A percentile compares a stretch with the other conserved stretches of the same genome.
Conservation (phyloP, 139 green algal genomes). For the Nannochloris sp. region DNA sequence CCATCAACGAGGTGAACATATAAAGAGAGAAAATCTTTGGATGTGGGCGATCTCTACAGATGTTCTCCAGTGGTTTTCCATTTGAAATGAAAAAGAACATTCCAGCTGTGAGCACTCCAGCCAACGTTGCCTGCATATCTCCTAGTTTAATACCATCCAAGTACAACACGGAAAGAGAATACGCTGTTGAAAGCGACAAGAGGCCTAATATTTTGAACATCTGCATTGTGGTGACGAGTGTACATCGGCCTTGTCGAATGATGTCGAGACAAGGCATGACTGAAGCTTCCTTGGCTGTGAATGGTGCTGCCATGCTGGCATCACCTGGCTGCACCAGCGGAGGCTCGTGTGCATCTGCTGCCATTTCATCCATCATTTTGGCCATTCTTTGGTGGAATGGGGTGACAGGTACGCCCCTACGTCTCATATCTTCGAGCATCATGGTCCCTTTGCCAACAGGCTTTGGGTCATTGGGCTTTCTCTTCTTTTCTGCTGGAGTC, state of each 20-base stretch:
- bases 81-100: conserved; percentile 95
- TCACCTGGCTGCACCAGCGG: conserved; percentile 76
- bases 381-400: conserved; percentile 52
- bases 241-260: conserved; percentile 83
- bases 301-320: conserved; percentile 80
- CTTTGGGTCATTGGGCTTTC: background rate
- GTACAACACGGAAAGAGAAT: conserved; percentile 87
- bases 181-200: conserved; percentile 88
- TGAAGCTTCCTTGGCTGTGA: conserved; percentile 71
- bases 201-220: conserved; percentile 99
- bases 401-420: conserved; percentile 34
- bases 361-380: conserved; percentile 63
- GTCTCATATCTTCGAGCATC: conserved; percentile 49
- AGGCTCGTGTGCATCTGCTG: conserved; percentile 15
- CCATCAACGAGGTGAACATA: conserved; percentile 84
- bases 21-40: conserved; percentile 86
- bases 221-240: conserved; percentile 85
- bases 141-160: conserved; percentile 83
- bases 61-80: conserved; percentile 66
- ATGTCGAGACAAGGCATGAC: conserved; percentile 80
- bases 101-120: conserved; percentile 68
- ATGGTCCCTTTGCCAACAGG: conserved; percentile 22
- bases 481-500: conserved; percentile 17
- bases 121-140: conserved; percentile 74
- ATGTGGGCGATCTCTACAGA: conserved; percentile 80